These are phyloP conservation scores for Penicilliopsis zonata DNA, from an alignment of 495 filamentous ascomycete species.

Conservation along the genomic window DNA sequence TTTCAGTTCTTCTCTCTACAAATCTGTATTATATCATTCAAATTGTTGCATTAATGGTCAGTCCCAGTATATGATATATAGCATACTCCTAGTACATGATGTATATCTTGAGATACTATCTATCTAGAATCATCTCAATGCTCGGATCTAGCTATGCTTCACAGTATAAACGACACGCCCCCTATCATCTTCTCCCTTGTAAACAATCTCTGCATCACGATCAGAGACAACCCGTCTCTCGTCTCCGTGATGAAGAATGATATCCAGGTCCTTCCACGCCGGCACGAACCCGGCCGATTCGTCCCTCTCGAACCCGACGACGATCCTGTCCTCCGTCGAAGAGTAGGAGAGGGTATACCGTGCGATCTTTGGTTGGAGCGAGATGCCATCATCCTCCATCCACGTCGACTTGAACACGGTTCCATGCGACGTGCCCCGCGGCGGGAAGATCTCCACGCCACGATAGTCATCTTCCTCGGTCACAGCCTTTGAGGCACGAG, in stretches of 20 bases:
- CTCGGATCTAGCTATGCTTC: no score
- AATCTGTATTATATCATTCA: no score
- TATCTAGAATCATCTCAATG: no score
- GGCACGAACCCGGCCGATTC: slow-evolving; percentile 30
- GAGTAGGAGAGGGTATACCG: slow-evolving; percentile 30
- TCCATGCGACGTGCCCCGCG: slow-evolving; percentile 21
- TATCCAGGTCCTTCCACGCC: slow-evolving; percentile 40
- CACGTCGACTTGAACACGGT: slow-evolving; percentile 35
- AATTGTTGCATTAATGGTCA: no score
- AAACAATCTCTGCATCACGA: slow-evolving; percentile 16
- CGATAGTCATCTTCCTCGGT: slow-evolving; percentile 49
- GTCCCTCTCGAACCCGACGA: slow-evolving; percentile 27
- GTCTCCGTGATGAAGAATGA: slow-evolving; percentile 40
- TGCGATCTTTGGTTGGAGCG: slow-evolving; percentile 28
- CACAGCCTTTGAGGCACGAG: slow-evolving; percentile 34
- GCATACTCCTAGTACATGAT: no score
- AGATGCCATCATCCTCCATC: slow-evolving; percentile 55
- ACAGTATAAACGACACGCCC: slow-evolving; percentile 26
- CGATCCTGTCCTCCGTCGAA: slow-evolving; percentile 28
- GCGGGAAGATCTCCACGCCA: slow-evolving; percentile 53
- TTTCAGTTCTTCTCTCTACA: no score
- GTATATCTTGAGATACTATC: no score
- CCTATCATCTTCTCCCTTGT: slow-evolving; percentile 18
- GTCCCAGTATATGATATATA: no score
- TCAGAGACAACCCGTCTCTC: slow-evolving; percentile 28